Base-by-base conservation (phyloP, 2,329 filamentous ascomycete species). In the Xylariales sp. region DNA sequence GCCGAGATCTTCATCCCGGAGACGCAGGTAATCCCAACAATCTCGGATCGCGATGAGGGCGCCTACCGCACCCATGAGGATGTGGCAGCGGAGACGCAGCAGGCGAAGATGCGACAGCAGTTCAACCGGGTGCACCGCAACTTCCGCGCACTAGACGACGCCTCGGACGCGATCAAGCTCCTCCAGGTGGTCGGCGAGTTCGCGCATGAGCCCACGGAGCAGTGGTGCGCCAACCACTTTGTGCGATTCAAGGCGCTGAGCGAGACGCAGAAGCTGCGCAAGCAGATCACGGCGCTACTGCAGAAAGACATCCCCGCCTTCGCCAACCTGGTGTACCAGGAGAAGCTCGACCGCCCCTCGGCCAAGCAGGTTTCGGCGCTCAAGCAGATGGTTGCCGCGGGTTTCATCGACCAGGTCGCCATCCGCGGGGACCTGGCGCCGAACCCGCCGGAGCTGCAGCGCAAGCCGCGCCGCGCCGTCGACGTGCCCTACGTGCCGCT, bases 371-470 rank as follows among this genome's bases (percentile, higher is more conserved):
- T 94, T 19, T 81, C 82, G 32, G 81, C 88, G 1, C 70, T 98
- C 19, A 95, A 94, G 60, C 88, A 96, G 56, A 94, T 97, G 65
- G 81, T 88, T 16, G 88, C 91, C 0, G 85, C 88, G 0, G 93
- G 91, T 1, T 97, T 96, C 65, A 81, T 97, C 53, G 93, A 98
- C 61, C 86, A 96, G 50, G 77, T 98, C 28, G 93, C 93, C 31
- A 89, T 97, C 50, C 86, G 93, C 43, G 88, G 87, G 4, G 91
- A 98, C 60, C 69, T 88, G n/a, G 74, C 88, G 0, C 87, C 88
- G 1, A 74, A 73, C 11, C 85, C 87, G 1, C 81, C 83, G 1
- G 80, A 83, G 44, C 63, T 74, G 37, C 63, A 70, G 31, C 73
- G 83, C 14, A 88, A 85, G 44, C 87, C 90, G 0, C 81, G 79